Percentiles rank a stretch among this genome's conserved stretches.
These are phyloP conservation scores for Salix caprea DNA, from an alignment of 345 rosid genomes.

Conservation along the genomic window DNA sequence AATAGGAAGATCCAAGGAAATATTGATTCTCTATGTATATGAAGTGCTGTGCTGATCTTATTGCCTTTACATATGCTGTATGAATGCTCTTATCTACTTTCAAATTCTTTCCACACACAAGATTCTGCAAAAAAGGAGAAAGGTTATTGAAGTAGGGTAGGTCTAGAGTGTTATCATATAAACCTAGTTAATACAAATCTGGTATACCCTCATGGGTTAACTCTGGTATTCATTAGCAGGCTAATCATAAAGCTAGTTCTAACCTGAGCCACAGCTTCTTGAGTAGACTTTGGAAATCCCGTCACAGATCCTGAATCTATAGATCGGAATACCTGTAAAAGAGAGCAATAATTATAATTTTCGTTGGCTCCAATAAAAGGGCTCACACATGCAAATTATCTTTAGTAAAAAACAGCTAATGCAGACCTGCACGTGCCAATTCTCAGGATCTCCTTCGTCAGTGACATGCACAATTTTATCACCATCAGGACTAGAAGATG, in stretches of 20 bases:
- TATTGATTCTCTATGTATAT: slow-evolving; percentile 72
- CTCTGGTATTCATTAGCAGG: background rate
- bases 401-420: background rate
- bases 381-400: background rate
- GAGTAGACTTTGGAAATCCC: slow-evolving; percentile 54
- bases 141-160: background rate
- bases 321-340: slow-evolving; percentile 54
- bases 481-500: slow-evolving; percentile 39
- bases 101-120: slow-evolving; percentile 57
- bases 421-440: slow-evolving; percentile 69
- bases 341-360: background rate
- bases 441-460: slow-evolving; percentile 51
- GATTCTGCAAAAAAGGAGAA: slow-evolving; percentile 36
- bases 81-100: slow-evolving; percentile 69
- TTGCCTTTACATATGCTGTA: slow-evolving; percentile 56
- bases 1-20: slow-evolving; percentile 61
- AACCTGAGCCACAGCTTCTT: slow-evolving; percentile 55
- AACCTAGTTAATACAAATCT: background rate
- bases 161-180: background rate
- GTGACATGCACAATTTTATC: slow-evolving; percentile 29
- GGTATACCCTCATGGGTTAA: background rate
- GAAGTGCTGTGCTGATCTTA: slow-evolving; percentile 71
- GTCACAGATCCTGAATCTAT: slow-evolving; percentile 73
- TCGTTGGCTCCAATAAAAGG: background rate
- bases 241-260: slow-evolving; percentile 1